phyloP scores from a whole-genome alignment of 1,284 basidiomycete species.

The Trichosporon asahii region DNA sequence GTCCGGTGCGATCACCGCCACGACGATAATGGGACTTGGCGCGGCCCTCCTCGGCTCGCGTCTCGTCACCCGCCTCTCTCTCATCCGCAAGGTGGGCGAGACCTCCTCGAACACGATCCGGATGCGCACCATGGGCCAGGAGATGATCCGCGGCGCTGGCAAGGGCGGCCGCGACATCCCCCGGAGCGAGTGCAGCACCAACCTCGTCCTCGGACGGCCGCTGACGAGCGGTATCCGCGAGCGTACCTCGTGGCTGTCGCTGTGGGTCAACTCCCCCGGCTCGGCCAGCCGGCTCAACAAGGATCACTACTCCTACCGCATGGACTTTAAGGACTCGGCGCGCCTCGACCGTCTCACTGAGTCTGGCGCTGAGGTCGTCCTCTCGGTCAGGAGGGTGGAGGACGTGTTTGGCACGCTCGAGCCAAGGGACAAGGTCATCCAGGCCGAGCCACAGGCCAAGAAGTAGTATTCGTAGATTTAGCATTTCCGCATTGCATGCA shows the following conservation, averaged over 20 bases:
- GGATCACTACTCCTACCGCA: constrained; percentile 18
- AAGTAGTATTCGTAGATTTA: constrained; percentile 1
- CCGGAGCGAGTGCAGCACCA: background rate
- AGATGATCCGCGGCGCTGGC: constrained; percentile 5
- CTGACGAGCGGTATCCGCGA: background rate
- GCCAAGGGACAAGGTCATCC: background rate
- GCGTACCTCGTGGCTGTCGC: background rate
- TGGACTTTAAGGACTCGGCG: constrained; percentile 19
- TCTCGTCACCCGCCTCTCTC: constrained; percentile 19
- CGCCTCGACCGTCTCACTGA: background rate
- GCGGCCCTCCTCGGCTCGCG: constrained; percentile 15
- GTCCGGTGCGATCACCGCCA: constrained; percentile 8
- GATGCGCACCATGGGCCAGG: constrained; percentile 16
- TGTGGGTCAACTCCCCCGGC: background rate
- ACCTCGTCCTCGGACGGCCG: constrained; percentile 8
- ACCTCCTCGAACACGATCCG: constrained; percentile 14
- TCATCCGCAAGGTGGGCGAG: constrained; percentile 12
- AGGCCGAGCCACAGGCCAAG: background rate
- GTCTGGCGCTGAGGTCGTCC: constrained; percentile 16
- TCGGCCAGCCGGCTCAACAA: background rate
- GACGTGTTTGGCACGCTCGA: constrained; percentile 23
- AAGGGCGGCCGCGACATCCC: constrained; percentile 16
- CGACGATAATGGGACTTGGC: background rate
- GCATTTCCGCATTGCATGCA: background rate
- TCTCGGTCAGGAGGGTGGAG: constrained; percentile 16